These are phyloP conservation scores for Blastobotrys peoriensis DNA, from an alignment of 805 yeast species.

Conservation along the genomic window DNA sequence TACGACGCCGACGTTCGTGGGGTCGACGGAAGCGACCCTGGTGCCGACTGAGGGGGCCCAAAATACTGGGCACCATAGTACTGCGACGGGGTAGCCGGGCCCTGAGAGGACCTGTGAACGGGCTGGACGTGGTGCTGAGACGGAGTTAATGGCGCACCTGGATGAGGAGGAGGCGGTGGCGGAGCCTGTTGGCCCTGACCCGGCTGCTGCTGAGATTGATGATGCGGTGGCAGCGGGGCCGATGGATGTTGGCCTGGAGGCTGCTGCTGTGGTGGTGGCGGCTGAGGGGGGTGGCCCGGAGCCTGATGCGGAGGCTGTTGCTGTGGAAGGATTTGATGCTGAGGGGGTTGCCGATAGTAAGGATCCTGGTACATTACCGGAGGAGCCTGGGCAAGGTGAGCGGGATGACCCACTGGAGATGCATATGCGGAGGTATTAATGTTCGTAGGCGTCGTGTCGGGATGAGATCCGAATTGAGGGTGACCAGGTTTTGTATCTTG, in stretches of 20 bases:
- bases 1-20: neutral
- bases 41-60: neutral
- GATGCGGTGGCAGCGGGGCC: slow-evolving; percentile 10
- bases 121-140: neutral
- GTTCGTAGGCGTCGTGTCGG: slow-evolving; percentile 8
- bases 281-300: slow-evolving; percentile 4
- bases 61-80: slow-evolving; percentile 5
- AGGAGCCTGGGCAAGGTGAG: slow-evolving; percentile 1
- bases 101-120: slow-evolving; percentile 1
- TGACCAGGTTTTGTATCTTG: neutral
- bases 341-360: slow-evolving; percentile 8
- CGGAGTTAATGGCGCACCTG: neutral
- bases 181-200: slow-evolving; percentile 2
- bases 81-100: slow-evolving; percentile 2
- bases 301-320: neutral
- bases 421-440: slow-evolving; percentile 8
- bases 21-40: neutral
- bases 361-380: neutral
- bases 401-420: slow-evolving; percentile 1
- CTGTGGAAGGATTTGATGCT: slow-evolving; percentile 4
- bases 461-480: slow-evolving; percentile 2
- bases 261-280: slow-evolving; percentile 4
- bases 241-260: slow-evolving; percentile 8
- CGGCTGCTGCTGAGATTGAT: slow-evolving; percentile 3
- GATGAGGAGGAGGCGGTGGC: slow-evolving; percentile 1